phyloP scores from a whole-genome alignment of 2,329 filamentous ascomycete species.

The Colletotrichum zoysiae region DNA sequence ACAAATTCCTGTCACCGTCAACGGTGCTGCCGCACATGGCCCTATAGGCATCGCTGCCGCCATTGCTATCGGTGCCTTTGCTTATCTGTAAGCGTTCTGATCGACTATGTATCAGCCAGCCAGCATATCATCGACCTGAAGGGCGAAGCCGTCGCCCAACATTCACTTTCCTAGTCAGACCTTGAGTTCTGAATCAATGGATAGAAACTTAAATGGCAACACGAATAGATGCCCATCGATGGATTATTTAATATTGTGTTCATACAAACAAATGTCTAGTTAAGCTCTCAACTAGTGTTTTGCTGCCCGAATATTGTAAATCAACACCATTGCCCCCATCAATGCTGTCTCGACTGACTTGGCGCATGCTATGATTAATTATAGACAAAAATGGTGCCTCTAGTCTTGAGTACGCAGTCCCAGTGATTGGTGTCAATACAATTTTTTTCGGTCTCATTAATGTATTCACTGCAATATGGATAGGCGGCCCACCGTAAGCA shows the following conservation, averaged over 20 bases:
- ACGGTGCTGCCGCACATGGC: slow-evolving; percentile 23
- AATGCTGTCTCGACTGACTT: not conserved
- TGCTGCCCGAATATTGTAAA: not conserved
- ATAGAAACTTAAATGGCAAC: not conserved
- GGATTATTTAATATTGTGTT: not conserved
- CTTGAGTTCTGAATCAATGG: not conserved
- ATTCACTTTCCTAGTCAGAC: not conserved
- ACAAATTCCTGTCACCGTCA: slow-evolving; percentile 22
- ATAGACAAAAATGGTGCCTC: too few relatives aligned
- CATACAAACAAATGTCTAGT: not conserved
- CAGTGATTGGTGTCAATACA: too few relatives aligned
- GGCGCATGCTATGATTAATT: too few relatives aligned
- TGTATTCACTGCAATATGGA: too few relatives aligned
- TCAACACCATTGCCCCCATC: not conserved
- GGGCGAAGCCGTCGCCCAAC: too few relatives aligned
- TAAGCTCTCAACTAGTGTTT: not conserved
- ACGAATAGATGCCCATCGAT: not conserved
- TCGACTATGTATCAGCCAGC: not conserved
- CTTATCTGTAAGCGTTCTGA: slow-evolving; percentile 7
- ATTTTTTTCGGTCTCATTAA: too few relatives aligned
- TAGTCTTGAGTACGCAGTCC: not conserved
- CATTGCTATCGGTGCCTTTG: slow-evolving; percentile 34
- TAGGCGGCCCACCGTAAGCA: not conserved
- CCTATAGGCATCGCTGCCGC: slow-evolving; percentile 24
- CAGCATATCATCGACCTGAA: not conserved